Evolutionary conservation across 441 rosid species (phyloP).

Genomic region (Manihot esculenta): DNA sequence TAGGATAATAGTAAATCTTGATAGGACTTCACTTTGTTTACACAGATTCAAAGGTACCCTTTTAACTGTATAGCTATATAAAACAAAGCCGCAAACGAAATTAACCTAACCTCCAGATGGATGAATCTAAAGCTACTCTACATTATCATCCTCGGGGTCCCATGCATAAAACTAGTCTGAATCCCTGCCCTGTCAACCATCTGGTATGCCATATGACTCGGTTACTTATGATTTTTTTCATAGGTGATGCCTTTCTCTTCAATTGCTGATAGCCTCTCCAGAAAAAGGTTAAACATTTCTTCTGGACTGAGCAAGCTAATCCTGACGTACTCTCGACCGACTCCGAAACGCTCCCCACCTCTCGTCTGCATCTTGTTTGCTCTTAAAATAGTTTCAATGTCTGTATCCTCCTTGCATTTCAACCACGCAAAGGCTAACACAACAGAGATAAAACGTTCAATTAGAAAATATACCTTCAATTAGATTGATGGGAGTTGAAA

Average conservation of each 20-base stretch:
- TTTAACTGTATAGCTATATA: neutral
- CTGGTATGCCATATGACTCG: neutral
- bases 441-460: neutral
- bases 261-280: conserved; percentile 64
- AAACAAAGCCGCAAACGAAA: neutral
- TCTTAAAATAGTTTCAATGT: conserved; percentile 43
- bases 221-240: neutral
- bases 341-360: conserved; percentile 63
- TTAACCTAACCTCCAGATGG: conserved; percentile 18
- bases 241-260: neutral
- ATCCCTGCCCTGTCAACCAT: neutral
- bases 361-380: conserved; percentile 50
- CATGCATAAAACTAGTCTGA: neutral
- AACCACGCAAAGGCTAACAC: conserved; percentile 79
- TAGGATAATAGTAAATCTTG: neutral
- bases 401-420: conserved; percentile 51
- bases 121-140: neutral
- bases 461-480: neutral
- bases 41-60: neutral
- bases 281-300: conserved; percentile 46
- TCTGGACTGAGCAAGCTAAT: conserved; percentile 70
- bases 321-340: conserved; percentile 43
- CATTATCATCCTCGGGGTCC: conserved; percentile 17
- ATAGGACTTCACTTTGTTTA: neutral
- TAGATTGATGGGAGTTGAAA: no score